Base-by-base conservation (phyloP, 805 yeast species). In the Candida koratica region DNA sequence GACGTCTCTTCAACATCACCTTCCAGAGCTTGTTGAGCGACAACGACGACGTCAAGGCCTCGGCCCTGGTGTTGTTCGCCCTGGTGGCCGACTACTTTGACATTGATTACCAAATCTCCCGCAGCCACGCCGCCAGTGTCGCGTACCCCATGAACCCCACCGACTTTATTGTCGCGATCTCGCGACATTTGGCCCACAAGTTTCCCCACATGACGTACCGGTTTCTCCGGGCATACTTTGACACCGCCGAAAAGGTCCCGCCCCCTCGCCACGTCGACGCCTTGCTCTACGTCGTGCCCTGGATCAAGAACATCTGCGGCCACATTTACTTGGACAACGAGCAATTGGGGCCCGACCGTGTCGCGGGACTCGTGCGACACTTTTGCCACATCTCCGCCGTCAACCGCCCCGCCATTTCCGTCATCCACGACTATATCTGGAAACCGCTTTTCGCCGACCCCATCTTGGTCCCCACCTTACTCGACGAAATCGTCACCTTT, bases 401-500 rank as follows among this genome's bases (percentile, higher is more conserved):
- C 15, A 74, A 75, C 32, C 60, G 66, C 6, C 60, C 64, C 0
- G 69, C 72, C 16, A 64, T 79, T 18, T 65, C 79, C 11, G 64
- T 73, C 1, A 71, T 84, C 45, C 69, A 77, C 35, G 70, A 75
- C 25, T 69, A 73, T 34, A 60, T 85, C 12, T 87, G 95, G 95
- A 71, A 76, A 24, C 69, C 73, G 34, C 50, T 87, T 10, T 76
- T 82, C 15, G 49, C 71, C 2, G 88, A 84, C 37, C 79, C 79
- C 28, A 64, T 76, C 25, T 56, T 86, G 9, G 71, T 75, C 3
- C 65, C 71, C 2, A 56, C 76, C 3, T 62, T 85, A 16, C 70
- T 86, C 8, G 88, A 84, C 43, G 96, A 85, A 49, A 75, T 84
- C 15, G 75, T 85, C 5, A 74, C 79, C 2, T 81, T 79, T 43